Evolutionary conservation across 2,329 filamentous ascomycete species (phyloP), one percentile per base, ranked within the genome.

Genomic region (Epichloe elymi): DNA sequence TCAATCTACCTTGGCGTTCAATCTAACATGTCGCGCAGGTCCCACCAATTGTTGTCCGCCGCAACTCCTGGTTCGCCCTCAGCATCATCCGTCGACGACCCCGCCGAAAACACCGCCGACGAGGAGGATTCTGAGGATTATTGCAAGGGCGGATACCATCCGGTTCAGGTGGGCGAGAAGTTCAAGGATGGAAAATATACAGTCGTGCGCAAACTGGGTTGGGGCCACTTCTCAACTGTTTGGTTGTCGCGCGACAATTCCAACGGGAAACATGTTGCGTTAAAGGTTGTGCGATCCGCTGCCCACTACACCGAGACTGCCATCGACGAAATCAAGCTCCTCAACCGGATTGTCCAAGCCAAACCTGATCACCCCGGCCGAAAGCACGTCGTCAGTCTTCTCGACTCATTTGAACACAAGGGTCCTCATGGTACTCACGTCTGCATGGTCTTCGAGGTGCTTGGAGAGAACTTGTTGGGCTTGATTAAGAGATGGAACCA

Each of bases 51-150:
- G 57, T 65, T 79, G 57, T 67, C 78, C 55, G 68, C 73, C 73
- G 68, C 73, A 73, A 73, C 76, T 80, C 70, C 83, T 72, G 75
- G 83, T 60, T 91, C 88, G 55, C 86, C 87, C 53, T 85, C 85
- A 49, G 86, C 86, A 51, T 87, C 83, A 54, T 86, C 86, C 45
- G 83, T 81, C 60, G 89, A 91, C 70, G 90, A 95, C 66, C 78
- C 80, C 60, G 81, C 85, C 68, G 90, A 96, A 63, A 90, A 93
- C 65, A 95, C 91, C 39, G 91, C 90, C 64, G 93, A 97, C 66
- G 93, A 98, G 72, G 93, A 98, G 71, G 93, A 98, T 70, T 95
- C 88, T 46, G 91, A 97, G 70, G 93, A 98, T 70, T 98, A 98
- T 74, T 96, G 91, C 79, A 97, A 97, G 72, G 93, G 93, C 63